Evolutionary conservation across 108 stramenopile genomes (phyloP), one percentile per base, ranked within the genome.

Genomic region (Schizochytrium sp.): DNA sequence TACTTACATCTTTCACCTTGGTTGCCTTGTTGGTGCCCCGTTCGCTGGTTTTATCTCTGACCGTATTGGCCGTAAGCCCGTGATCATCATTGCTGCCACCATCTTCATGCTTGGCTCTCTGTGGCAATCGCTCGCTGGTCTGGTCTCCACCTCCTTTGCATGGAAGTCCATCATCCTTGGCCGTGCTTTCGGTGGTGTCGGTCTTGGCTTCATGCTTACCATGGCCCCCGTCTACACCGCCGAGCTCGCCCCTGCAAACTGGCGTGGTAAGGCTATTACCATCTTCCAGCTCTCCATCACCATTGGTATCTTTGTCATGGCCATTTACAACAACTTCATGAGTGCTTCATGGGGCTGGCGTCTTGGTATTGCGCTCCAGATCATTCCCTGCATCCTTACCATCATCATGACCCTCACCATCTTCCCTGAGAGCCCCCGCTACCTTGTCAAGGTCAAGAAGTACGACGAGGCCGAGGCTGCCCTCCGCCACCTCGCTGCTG

Each of bases 1-100:
- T 60, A n/a, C 59, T n/a, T 17, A 19, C 17, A 17, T 60, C 59
- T 60, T 60, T n/a, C 59, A 60, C 59, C 17, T 60, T n/a, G 59
- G 19, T 60, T 60, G 19, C 19, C 59, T 60, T 17, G 59, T 60
- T 60, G 59, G 59, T 19, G 59, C 59, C 59, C 59, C 59, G 19
- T 60, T 60, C 59, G 17, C 59, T n/a, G 59, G 59, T n/a, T 60
- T 60, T n/a, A 60, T 60, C 59, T 19, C 59, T 60, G 59, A 60
- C 59, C 17, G n/a, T 17, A 19, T 19, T n/a, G 59, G 59, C 59
- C 59, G 59, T n/a, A 60, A 60, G n/a, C 59, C 59, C 19, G 59
- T 60, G 59, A 60, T 60, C 19, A 60, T 60, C 59, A 60, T 60
- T n/a, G 59, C 59, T 17, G 17, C 19, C 59, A 28, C 28, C 28